These are phyloP conservation scores for Somion occarium DNA, from an alignment of 1,284 basidiomycete genomes.

Conservation along the genomic window DNA sequence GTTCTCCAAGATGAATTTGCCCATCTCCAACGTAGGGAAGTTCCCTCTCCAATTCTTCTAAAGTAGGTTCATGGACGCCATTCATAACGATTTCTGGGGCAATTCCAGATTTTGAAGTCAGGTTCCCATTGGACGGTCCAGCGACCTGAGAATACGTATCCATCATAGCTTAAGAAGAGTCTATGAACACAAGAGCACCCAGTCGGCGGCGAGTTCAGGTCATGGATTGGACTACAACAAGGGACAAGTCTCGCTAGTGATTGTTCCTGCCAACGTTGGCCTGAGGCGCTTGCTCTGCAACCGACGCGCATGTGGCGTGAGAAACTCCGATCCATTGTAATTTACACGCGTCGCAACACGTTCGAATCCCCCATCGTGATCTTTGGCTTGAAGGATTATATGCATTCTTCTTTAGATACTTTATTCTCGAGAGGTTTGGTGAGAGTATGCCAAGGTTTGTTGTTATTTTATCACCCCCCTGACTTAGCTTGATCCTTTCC, in stretches of 20 bases:
- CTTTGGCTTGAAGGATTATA: too few relatives aligned
- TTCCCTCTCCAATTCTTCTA: conserved; percentile 67
- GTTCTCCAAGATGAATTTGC: conserved; percentile 69
- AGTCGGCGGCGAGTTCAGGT: not conserved
- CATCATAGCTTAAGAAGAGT: not conserved
- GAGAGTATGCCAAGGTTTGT: too few relatives aligned
- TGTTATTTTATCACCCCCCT: too few relatives aligned
- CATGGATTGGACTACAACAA: not conserved
- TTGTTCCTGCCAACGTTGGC: not conserved
- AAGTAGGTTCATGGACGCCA: conserved; percentile 36
- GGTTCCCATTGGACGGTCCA: not conserved
- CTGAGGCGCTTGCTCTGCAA: not conserved
- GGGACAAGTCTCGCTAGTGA: not conserved
- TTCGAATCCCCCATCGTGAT: too few relatives aligned
- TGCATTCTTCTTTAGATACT: too few relatives aligned
- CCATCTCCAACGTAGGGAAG: conserved; percentile 74
- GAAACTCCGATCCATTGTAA: not conserved
- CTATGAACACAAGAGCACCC: not conserved
- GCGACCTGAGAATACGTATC: not conserved
- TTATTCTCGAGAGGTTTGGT: too few relatives aligned
- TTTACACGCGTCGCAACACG: not conserved
- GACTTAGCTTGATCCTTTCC: too few relatives aligned
- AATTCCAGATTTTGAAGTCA: not conserved
- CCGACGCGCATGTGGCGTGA: not conserved
- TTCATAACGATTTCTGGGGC: conserved; percentile 13